phyloP scores from a whole-genome alignment of 208 protist species.

The Acanthamoeba triangularis region DNA sequence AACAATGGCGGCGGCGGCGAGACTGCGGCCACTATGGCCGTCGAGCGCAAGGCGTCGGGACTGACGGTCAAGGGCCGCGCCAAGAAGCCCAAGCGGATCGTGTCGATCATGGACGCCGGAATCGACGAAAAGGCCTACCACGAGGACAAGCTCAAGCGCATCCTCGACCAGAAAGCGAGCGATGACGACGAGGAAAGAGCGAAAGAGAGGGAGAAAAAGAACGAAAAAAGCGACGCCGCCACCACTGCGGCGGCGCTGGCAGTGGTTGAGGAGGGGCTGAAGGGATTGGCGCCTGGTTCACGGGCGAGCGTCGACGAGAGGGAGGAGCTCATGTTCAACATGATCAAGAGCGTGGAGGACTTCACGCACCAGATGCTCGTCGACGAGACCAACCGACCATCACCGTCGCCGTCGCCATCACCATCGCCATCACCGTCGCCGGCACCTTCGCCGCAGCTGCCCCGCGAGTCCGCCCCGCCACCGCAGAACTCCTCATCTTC shows the following conservation, averaged over 20 bases:
- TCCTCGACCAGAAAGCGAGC: background rate
- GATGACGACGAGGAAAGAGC: no score
- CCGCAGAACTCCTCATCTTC: no score
- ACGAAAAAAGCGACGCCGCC: background rate
- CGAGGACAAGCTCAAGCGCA: background rate
- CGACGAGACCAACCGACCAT: background rate
- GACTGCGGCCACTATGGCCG: no score
- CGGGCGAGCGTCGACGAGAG: background rate
- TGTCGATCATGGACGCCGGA: background rate
- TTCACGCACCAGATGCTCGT: background rate
- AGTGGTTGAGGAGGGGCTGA: background rate
- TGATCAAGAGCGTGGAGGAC: background rate
- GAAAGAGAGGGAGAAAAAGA: no score
- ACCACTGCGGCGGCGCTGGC: background rate
- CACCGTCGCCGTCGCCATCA: background rate
- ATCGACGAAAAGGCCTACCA: background rate
- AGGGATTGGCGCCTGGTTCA: no score
- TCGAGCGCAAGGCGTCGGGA: background rate
- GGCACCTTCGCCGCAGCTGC: background rate
- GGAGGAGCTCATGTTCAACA: background rate
- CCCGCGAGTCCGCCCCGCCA: background rate
- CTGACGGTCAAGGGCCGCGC: background rate
- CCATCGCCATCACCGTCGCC: background rate
- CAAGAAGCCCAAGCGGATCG: slow-evolving; percentile 17
- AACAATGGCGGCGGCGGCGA: no score